phyloP scores from a whole-genome alignment of 352 stramenopile species.

The Discostella stelligera region DNA sequence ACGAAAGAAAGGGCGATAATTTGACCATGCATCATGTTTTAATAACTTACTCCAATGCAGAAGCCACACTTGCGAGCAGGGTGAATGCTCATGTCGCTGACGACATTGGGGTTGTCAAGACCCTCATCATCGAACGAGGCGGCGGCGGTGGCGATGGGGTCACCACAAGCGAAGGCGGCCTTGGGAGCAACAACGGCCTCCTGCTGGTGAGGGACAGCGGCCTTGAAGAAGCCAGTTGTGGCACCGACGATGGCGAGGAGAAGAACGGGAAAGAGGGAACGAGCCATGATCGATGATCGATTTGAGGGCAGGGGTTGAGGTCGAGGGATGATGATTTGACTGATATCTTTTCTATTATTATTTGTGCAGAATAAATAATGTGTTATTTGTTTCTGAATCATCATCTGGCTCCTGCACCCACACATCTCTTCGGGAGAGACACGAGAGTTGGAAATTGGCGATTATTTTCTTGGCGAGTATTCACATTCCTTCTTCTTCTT shows the following conservation, averaged over 20 bases:
- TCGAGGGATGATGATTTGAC: not conserved
- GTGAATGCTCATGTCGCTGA: constrained; percentile 52
- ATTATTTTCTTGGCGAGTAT: too few species aligned
- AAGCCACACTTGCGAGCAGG: constrained; percentile 66
- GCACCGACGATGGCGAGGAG: constrained; percentile 26
- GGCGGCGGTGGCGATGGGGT: constrained; percentile 12
- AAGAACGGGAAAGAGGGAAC: constrained; percentile 24
- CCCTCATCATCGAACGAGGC: constrained; percentile 26
- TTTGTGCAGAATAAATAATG: too few species aligned
- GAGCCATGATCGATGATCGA: constrained; percentile 39
- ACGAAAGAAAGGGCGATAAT: not conserved
- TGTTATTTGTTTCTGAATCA: too few species aligned
- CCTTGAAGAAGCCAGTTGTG: constrained; percentile 29
- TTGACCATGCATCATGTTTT: not conserved
- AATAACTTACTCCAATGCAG: constrained; percentile 61
- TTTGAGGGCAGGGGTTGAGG: not conserved
- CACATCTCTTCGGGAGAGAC: too few species aligned
- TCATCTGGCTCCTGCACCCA: too few species aligned
- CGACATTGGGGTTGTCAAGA: constrained; percentile 53
- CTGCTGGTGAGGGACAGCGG: constrained; percentile 22
- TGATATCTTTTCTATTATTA: too few species aligned
- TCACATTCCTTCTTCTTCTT: too few species aligned
- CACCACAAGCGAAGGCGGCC: constrained; percentile 22
- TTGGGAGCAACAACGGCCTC: constrained; percentile 22
- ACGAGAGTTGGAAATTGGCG: too few species aligned